phyloP scores from a whole-genome alignment of 169 alveolate species.

The Cryptosporidium andersoni region DNA sequence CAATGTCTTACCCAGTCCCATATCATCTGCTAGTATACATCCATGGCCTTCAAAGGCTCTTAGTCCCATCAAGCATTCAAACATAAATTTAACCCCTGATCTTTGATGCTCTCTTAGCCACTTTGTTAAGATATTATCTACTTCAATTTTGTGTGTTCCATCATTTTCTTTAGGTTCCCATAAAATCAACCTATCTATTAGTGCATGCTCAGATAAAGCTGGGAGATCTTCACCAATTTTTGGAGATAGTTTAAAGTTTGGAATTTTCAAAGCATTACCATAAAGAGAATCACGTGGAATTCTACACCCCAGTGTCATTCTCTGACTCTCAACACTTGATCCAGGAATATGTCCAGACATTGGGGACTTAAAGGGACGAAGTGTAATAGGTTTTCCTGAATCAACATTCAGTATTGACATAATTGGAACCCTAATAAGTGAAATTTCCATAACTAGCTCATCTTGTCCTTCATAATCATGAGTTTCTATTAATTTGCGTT shows the following conservation, averaged over 20 bases:
- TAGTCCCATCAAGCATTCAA: slow-evolving; percentile 90
- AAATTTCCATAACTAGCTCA: slow-evolving; percentile 16
- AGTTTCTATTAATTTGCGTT: neutral
- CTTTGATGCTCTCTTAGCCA: slow-evolving; percentile 86
- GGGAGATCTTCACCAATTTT: slow-evolving; percentile 14
- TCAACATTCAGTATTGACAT: slow-evolving; percentile 67
- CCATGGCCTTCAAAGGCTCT: slow-evolving; percentile 88
- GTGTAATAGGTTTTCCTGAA: slow-evolving; percentile 44
- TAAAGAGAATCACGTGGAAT: slow-evolving; percentile 42
- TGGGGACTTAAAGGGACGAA: slow-evolving; percentile 54
- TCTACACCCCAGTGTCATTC: slow-evolving; percentile 62
- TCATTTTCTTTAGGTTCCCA: slow-evolving; percentile 34
- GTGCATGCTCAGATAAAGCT: neutral
- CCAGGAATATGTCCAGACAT: slow-evolving; percentile 67
- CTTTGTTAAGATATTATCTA: slow-evolving; percentile 76
- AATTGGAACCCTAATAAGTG: slow-evolving; percentile 60
- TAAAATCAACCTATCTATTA: slow-evolving; percentile 19
- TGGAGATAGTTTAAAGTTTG: slow-evolving; percentile 43
- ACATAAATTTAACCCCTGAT: slow-evolving; percentile 88
- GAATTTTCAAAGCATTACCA: slow-evolving; percentile 10
- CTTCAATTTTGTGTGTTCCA: slow-evolving; percentile 65
- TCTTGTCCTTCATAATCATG: neutral
- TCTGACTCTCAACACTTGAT: slow-evolving; percentile 45
- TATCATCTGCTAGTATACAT: slow-evolving; percentile 91
- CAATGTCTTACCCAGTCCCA: slow-evolving; percentile 91